Evolutionary conservation across 1,284 basidiomycete genomes (phyloP).

Genomic region (Malassezia obtusa): DNA sequence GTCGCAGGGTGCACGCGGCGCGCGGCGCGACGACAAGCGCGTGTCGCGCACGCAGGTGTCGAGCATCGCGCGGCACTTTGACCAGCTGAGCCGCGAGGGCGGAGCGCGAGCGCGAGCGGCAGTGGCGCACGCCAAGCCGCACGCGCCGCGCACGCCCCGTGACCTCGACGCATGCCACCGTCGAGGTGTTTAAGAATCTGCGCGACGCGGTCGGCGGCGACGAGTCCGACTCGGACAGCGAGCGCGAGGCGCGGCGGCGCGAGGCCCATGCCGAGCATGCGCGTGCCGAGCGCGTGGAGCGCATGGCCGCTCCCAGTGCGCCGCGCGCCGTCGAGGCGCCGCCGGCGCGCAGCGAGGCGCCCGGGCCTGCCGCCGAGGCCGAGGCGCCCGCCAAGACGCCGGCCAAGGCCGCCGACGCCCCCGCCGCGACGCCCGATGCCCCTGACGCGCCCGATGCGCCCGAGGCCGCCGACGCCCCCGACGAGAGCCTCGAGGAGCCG

Average conservation of each 20-base stretch:
- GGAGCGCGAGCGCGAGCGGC: conserved; percentile 42
- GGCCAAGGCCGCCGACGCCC: no score
- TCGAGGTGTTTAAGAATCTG: conserved; percentile 80
- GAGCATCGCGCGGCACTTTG: conserved; percentile 54
- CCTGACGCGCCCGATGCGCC: neutral
- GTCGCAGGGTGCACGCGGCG: no score
- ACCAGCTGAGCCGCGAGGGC: conserved; percentile 52
- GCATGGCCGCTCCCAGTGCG: no score
- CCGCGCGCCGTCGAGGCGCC: no score
- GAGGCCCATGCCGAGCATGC: neutral
- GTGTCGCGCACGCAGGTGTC: conserved; percentile 49
- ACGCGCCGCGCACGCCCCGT: conserved; percentile 85
- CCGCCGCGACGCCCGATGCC: neutral
- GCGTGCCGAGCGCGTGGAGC: no score
- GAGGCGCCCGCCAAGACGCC: neutral
- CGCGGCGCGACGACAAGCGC: conserved; percentile 3
- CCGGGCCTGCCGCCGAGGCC: no score
- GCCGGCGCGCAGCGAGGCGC: no score
- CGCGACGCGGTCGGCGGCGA: conserved; percentile 85
- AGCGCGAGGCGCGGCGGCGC: conserved; percentile 5
- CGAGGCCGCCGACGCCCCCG: neutral
- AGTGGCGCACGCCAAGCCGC: conserved; percentile 53
- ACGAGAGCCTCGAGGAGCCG: no score
- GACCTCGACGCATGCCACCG: conserved; percentile 73
- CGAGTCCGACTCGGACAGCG: conserved; percentile 29